Evolutionary conservation across 345 rosid genomes (phyloP), one percentile per base, ranked within the genome.

Genomic region (Hibiscus trionum): DNA sequence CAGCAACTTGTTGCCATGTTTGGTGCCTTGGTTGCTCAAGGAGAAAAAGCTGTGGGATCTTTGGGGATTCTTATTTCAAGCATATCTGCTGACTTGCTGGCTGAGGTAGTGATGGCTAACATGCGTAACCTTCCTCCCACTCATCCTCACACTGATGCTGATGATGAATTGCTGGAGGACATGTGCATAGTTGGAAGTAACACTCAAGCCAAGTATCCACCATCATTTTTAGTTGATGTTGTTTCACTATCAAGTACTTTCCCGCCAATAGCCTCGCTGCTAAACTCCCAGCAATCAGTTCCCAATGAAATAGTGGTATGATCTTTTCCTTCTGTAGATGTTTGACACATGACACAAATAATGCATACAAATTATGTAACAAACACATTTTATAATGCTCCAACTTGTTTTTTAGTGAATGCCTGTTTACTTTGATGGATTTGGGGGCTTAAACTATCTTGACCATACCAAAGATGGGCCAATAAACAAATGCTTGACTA

Each of bases 91-190:
- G 99, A 95, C 88, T 85, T 95, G 83, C 92, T 95, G 56, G 96
- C 97, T 19, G 99, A 95, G 73, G 91, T 95, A 63, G 99, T 95
- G 78, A 92, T 95, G 87, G 88, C 97, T 77, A 92, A 95, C 78
- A 95, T 95, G 96, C 79, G 82, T 76, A 81, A 90, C 82, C 93
- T 92, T 71, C 90, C 91, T 65, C 46, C 78, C 60, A 76, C 66
- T 60, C 76, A 56, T 52, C 79, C 88, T 49, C 82, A 76, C 71
- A 77, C 83, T 50, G 91, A 90, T 71, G 89, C 83, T 75, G 87
- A 77, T 42, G 84, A 86, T 76, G 91, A 87, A 77, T 77, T 77
- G 69, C 77, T 88, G 70, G 52, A 75, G 76, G 78, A 86, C 80
- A 88, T 91, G 86, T 80, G 83, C 81, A 83, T 91, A 75, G 76